These are phyloP conservation scores for Teratosphaeria nubilosa DNA, from an alignment of 2,329 filamentous ascomycete species.

Conservation along the genomic window DNA sequence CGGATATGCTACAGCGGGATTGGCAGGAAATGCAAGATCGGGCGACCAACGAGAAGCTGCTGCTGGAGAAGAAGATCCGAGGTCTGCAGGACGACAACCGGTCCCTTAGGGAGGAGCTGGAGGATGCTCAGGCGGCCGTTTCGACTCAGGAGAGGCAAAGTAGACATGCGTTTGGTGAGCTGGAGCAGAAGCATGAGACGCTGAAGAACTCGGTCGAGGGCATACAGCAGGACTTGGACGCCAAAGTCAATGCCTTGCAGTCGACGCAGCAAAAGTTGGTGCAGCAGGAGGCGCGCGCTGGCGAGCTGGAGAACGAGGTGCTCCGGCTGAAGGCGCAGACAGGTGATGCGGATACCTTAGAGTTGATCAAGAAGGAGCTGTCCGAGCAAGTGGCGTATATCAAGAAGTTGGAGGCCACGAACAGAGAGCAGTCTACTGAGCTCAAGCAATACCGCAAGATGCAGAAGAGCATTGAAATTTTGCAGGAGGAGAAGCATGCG, in stretches of 20 bases:
- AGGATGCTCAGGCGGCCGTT: constrained; percentile 69
- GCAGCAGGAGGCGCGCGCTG: constrained; percentile 60
- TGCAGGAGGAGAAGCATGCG: constrained; percentile 87
- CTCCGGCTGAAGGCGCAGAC: constrained; percentile 75
- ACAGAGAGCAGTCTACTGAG: constrained; percentile 68
- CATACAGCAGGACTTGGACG: constrained; percentile 47
- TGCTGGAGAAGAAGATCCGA: constrained; percentile 46
- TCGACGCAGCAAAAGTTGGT: constrained; percentile 56
- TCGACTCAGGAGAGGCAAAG: constrained; percentile 59
- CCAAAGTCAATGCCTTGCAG: constrained; percentile 47
- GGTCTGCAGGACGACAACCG: constrained; percentile 59
- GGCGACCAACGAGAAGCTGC: constrained; percentile 44
- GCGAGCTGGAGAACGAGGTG: constrained; percentile 70
- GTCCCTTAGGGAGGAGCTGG: constrained; percentile 66
- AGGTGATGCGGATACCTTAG: constrained; percentile 75
- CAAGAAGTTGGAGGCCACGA: constrained; percentile 67
- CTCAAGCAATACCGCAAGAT: constrained; percentile 70
- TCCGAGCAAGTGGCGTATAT: constrained; percentile 90
- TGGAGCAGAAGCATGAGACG: constrained; percentile 49
- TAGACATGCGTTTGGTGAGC: constrained; percentile 47
- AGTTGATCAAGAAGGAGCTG: constrained; percentile 76
- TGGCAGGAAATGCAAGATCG: constrained; percentile 45
- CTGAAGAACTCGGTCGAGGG: constrained; percentile 47
- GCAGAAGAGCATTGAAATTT: constrained; percentile 80
- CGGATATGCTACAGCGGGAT: constrained; percentile 45